phyloP scores from a whole-genome alignment of 257 asterid species.

The Echium plantagineum region DNA sequence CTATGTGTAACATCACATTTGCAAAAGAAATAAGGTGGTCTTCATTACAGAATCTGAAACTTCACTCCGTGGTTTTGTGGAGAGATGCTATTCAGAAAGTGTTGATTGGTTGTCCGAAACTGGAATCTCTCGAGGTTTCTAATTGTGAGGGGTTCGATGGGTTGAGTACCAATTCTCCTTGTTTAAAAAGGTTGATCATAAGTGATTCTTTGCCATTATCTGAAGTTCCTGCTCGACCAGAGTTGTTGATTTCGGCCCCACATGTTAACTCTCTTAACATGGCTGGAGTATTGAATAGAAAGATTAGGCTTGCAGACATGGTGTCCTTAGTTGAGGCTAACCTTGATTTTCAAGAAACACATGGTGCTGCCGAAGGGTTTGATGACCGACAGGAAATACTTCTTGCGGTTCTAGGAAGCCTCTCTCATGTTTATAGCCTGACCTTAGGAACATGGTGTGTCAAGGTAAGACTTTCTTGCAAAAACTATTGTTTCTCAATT shows the following conservation, averaged over 20 bases:
- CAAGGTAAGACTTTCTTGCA: conserved; percentile 1
- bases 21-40: conserved; percentile 4
- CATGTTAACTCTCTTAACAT: conserved; percentile 1
- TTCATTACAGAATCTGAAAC: conserved; percentile 4
- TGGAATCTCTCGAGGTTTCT: not conserved
- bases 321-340: conserved; percentile 1
- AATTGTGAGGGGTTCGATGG: conserved; percentile 1
- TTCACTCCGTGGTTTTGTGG: not conserved
- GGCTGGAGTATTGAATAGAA: conserved; percentile 2
- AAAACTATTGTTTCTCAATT: not conserved
- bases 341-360: not conserved
- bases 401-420: not conserved
- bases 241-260: conserved; percentile 6
- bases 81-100: conserved; percentile 1
- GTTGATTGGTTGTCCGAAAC: conserved; percentile 6
- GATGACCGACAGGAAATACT: not conserved
- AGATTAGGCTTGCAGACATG: conserved; percentile 1
- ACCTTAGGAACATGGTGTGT: conserved; percentile 5
- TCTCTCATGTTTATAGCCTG: conserved; percentile 8
- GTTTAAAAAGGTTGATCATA: conserved; percentile 3
- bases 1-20: not conserved
- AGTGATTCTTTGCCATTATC: no score
- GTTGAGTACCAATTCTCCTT: conserved; percentile 2
- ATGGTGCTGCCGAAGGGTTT: not conserved
- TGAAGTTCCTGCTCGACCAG: not conserved